Conservation (phyloP, 2,329 filamentous ascomycete genomes). For the Sclerotinia trifoliorum region DNA sequence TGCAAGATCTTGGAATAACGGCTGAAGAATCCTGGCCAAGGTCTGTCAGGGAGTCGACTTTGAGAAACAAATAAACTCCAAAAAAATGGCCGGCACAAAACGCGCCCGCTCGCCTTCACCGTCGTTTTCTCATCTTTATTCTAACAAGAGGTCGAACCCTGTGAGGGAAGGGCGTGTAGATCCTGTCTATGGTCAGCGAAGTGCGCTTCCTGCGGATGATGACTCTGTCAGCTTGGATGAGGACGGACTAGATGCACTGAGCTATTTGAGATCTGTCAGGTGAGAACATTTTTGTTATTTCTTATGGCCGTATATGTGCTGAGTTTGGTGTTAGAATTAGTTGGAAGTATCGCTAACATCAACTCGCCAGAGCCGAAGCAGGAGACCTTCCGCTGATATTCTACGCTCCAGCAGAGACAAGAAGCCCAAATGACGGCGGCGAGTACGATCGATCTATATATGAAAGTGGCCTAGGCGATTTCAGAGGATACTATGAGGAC, state of each 20-base stretch:
- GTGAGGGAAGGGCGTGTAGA: conserved; percentile 47
- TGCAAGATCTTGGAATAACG: not conserved
- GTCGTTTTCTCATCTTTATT: conserved; percentile 22
- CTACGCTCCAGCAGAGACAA: conserved; percentile 54
- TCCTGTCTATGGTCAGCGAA: conserved; percentile 68
- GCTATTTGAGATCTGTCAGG: conserved; percentile 70
- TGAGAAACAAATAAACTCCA: not conserved
- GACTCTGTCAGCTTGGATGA: conserved; percentile 63
- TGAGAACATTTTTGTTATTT: conserved; percentile 44
- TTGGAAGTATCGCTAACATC: conserved; percentile 43
- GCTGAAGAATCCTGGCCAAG: not conserved
- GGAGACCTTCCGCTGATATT: conserved; percentile 69
- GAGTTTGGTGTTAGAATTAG: conserved; percentile 35
- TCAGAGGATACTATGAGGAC: conserved; percentile 68
- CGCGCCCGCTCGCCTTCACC: conserved; percentile 15
- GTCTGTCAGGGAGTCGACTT: not conserved
- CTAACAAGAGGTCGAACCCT: conserved; percentile 24
- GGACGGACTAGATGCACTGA: conserved; percentile 62
- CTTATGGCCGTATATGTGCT: conserved; percentile 39
- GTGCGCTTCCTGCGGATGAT: conserved; percentile 61
- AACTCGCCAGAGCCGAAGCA: conserved; percentile 66
- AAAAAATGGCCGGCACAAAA: conserved; percentile 18
- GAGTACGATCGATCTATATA: conserved; percentile 47
- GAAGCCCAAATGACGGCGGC: conserved; percentile 32
- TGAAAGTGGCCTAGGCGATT: conserved; percentile 50